Conservation (phyloP, 306 rosid genomes). For the Pachyrhizus erosus region DNA sequence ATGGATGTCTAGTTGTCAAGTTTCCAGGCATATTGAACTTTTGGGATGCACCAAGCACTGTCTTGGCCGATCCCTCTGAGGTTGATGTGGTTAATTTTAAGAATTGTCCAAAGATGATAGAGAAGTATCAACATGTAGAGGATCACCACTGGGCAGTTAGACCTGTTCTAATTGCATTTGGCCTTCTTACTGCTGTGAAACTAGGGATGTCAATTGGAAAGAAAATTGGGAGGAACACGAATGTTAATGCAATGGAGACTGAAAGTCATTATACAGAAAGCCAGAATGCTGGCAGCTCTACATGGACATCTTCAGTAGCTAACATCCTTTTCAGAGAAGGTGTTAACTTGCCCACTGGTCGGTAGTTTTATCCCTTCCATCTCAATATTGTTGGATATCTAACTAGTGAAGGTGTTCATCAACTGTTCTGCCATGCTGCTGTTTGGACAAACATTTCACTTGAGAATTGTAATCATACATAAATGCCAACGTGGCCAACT, state of each 20-base stretch:
- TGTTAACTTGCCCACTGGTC: constrained; percentile 42
- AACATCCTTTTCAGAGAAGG: constrained; percentile 80
- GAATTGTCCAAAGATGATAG: constrained; percentile 70
- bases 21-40: constrained; percentile 78
- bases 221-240: constrained; percentile 59
- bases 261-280: constrained; percentile 54
- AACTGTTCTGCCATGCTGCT: not conserved
- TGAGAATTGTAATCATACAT: not conserved
- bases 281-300: constrained; percentile 58
- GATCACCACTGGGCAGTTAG: constrained; percentile 92
- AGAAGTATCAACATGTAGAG: constrained; percentile 91
- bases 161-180: constrained; percentile 75
- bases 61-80: constrained; percentile 88
- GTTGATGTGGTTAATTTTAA: constrained; percentile 72
- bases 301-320: constrained; percentile 83
- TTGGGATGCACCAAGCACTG: constrained; percentile 57
- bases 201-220: constrained; percentile 65
- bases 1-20: constrained; percentile 79
- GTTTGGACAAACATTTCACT: not conserved
- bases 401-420: constrained; percentile 11
- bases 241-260: constrained; percentile 47
- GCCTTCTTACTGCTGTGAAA: constrained; percentile 72
- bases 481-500: constrained; percentile 11
- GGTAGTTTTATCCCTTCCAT: constrained; percentile 45
- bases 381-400: constrained; percentile 34